Conservation (phyloP, 768 basidiomycete genomes). For the Tremella mesenterica region DNA sequence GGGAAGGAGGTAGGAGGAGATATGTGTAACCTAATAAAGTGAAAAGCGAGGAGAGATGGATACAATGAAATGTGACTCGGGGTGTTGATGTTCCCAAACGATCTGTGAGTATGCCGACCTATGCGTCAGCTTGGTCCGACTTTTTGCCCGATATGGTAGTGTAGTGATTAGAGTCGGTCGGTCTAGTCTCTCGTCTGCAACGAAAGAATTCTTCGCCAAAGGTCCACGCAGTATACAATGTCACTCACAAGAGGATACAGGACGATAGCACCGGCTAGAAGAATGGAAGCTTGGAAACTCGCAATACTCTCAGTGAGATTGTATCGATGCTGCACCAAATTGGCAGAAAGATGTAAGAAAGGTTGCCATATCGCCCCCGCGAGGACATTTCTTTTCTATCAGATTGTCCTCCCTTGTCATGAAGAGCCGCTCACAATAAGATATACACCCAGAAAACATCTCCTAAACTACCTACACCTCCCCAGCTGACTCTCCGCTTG, state of each 20-base stretch:
- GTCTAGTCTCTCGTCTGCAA: not conserved
- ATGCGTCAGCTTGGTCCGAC: not conserved
- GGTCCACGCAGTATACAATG: not conserved
- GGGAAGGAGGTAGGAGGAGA: constrained; percentile 9
- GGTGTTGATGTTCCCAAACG: constrained; percentile 10
- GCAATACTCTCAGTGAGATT: constrained; percentile 13
- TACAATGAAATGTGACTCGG: constrained; percentile 10
- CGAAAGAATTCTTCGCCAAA: not conserved
- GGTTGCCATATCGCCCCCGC: constrained; percentile 26
- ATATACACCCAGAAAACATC: constrained; percentile 33
- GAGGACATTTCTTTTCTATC: constrained; percentile 18
- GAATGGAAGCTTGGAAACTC: constrained; percentile 13
- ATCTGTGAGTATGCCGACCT: constrained; percentile 16
- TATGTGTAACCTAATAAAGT: constrained; percentile 18
- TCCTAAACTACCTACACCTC: constrained; percentile 9
- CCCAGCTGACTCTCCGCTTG: constrained; percentile 13
- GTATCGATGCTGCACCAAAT: constrained; percentile 23
- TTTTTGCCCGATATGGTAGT: too few species aligned
- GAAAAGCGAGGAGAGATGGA: constrained; percentile 16
- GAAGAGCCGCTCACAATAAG: constrained; percentile 12
- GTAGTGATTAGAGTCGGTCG: too few species aligned
- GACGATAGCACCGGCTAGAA: constrained; percentile 28
- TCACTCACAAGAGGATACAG: constrained; percentile 22
- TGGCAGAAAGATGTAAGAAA: constrained; percentile 26
- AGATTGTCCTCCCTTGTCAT: not conserved